Evolutionary conservation across 2,329 filamentous ascomycete genomes (phyloP).

Genomic region (Zelopaecilomyces penicillatus): DNA sequence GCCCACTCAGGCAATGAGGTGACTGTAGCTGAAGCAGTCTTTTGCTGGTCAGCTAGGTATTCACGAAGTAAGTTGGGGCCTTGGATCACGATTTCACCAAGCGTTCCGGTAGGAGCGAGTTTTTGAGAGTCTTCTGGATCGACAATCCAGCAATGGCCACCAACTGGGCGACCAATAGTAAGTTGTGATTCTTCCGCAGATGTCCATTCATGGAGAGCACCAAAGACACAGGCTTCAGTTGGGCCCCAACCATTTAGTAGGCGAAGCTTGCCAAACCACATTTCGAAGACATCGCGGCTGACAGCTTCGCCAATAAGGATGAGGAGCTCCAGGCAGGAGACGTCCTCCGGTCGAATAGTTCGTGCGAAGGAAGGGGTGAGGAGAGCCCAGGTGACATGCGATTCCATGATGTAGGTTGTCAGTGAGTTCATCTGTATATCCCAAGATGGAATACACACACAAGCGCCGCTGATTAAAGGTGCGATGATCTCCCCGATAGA

Average conservation of each 20-base stretch:
- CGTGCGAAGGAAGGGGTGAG: constrained; percentile 7
- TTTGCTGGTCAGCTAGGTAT: constrained; percentile 5
- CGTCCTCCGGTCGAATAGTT: constrained; percentile 12
- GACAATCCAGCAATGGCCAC: constrained; percentile 5
- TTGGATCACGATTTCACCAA: constrained; percentile 3
- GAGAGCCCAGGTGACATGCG: constrained; percentile 6
- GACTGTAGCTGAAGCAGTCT: not conserved
- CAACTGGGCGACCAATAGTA: constrained; percentile 1
- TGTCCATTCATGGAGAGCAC: constrained; percentile 1
- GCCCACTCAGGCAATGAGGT: not conserved
- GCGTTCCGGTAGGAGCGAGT: not conserved
- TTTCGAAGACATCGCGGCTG: constrained; percentile 6
- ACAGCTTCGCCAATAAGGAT: constrained; percentile 8
- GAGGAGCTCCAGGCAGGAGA: constrained; percentile 5
- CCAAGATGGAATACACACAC: constrained; percentile 11
- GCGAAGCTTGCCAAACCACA: constrained; percentile 8
- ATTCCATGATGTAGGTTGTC: constrained; percentile 1
- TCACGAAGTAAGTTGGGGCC: constrained; percentile 2
- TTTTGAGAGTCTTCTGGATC: constrained; percentile 1
- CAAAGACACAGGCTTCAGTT: constrained; percentile 7
- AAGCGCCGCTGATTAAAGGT: constrained; percentile 4
- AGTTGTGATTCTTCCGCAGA: not conserved
- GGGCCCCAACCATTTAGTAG: constrained; percentile 7
- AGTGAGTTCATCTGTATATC: constrained; percentile 4
- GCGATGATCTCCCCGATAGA: constrained; percentile 6